These are phyloP conservation scores for Neckera pumila DNA, from an alignment of 225 moss, liverwort and hornwort genomes.

Conservation along the genomic window DNA sequence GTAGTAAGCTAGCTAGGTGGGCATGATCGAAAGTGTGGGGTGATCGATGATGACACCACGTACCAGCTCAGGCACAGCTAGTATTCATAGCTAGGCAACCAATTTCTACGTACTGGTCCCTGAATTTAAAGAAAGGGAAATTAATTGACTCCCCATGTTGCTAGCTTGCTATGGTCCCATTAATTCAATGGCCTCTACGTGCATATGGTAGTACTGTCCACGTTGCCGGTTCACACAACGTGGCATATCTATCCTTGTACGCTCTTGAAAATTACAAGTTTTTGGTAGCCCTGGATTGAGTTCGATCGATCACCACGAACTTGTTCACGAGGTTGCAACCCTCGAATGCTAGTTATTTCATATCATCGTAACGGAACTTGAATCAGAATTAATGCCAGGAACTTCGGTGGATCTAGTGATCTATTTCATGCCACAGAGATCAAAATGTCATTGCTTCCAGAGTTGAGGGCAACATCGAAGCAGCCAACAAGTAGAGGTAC, in stretches of 20 bases:
- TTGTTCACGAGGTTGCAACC: neutral
- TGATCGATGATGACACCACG: neutral
- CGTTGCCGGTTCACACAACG: neutral
- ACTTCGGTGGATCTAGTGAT: no score
- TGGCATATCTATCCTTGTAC: neutral
- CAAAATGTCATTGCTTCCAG: no score
- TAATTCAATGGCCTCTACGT: neutral
- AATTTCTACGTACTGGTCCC: neutral
- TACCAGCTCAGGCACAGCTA: no score
- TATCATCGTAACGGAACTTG: neutral
- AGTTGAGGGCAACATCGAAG: no score
- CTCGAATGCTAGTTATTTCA: neutral
- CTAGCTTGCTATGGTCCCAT: neutral
- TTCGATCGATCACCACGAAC: neutral
- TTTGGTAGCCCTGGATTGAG: neutral
- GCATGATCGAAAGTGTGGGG: neutral
- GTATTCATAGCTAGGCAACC: neutral
- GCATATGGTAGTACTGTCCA: neutral
- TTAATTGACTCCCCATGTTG: neutral
- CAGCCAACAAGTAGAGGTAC: no score
- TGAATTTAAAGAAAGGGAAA: neutral
- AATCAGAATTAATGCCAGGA: neutral
- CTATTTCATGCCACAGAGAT: neutral
- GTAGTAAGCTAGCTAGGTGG: neutral
- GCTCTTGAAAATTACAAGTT: neutral